A percentile compares a stretch with the other conserved stretches of the same genome.
Evolutionary conservation across 2,329 filamentous ascomycete species (phyloP).

Genomic region (Grosmannia clavigera): DNA sequence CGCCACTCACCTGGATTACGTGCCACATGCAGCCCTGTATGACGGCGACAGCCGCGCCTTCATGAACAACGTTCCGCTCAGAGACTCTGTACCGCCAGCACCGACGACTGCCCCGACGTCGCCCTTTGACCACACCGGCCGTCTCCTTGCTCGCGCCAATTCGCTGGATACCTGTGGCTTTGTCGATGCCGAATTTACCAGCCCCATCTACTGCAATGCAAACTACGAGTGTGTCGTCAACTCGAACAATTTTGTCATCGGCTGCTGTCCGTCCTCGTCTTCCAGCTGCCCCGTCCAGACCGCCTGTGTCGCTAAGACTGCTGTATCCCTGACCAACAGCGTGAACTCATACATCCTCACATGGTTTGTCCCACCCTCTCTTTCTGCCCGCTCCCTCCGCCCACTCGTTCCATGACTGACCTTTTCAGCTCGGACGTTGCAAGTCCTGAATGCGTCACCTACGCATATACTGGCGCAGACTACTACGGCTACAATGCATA

Average conservation of each 20-base stretch:
- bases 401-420: not conserved
- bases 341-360: constrained; percentile 17
- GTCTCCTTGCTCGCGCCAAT: not conserved
- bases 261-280: constrained; percentile 20
- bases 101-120: not conserved
- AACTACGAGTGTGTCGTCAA: constrained; percentile 19
- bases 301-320: constrained; percentile 17
- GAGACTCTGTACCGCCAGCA: not conserved
- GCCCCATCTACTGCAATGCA: constrained; percentile 18
- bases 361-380: constrained; percentile 17
- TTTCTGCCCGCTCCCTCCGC: not conserved
- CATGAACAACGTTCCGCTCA: not conserved
- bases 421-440: constrained; percentile 11
- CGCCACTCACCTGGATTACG: not conserved
- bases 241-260: constrained; percentile 15
- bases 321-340: constrained; percentile 12
- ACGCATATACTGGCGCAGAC: constrained; percentile 16
- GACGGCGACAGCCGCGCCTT: not conserved
- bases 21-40: not conserved
- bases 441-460: constrained; percentile 19
- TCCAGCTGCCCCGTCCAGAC: constrained; percentile 15
- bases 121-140: not conserved
- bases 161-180: not conserved
- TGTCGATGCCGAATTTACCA: not conserved
- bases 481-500: constrained; percentile 19